phyloP scores from a whole-genome alignment of 305 asterid species.

The Vinca major region DNA sequence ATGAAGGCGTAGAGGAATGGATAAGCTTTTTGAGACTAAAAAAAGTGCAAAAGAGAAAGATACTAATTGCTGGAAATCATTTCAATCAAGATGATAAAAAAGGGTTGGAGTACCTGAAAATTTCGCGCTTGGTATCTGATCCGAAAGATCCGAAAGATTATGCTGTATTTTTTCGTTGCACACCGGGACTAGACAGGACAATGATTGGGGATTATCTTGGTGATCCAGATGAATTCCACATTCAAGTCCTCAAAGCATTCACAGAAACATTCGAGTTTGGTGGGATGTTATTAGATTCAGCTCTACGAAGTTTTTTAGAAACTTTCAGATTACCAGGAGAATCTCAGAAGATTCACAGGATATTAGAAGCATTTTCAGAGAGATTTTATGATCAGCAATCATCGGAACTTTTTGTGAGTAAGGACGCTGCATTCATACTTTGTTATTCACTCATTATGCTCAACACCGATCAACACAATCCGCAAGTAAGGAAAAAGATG shows the following conservation, averaged over 20 bases:
- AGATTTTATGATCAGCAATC: conserved; percentile 79
- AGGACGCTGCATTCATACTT: conserved; percentile 64
- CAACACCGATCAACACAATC: conserved; percentile 87
- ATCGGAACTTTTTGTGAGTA: conserved; percentile 64
- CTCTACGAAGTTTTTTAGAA: conserved; percentile 65
- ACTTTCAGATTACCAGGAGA: conserved; percentile 80
- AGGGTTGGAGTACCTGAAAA: conserved; percentile 65
- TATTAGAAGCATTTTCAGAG: conserved; percentile 87
- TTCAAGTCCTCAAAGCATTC: conserved; percentile 71
- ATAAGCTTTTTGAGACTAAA: conserved; percentile 51
- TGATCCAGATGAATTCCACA: conserved; percentile 64
- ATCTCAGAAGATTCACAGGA: conserved; percentile 78
- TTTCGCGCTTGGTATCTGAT: conserved; percentile 44
- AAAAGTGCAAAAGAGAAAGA: conserved; percentile 68
- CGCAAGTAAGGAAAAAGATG: conserved; percentile 94
- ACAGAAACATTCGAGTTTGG: conserved; percentile 60
- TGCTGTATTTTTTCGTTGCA: conserved; percentile 64
- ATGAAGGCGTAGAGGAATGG: conserved; percentile 43
- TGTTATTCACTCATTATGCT: conserved; percentile 90
- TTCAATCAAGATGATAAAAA: conserved; percentile 66
- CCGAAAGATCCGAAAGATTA: conserved; percentile 72
- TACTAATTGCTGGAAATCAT: conserved; percentile 68
- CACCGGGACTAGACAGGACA: conserved; percentile 59
- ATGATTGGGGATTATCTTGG: conserved; percentile 76
- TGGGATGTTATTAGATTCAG: conserved; percentile 61